phyloP scores from a whole-genome alignment of 225 moss, liverwort and hornwort genomes.

The Thuidium tamariscinum region DNA sequence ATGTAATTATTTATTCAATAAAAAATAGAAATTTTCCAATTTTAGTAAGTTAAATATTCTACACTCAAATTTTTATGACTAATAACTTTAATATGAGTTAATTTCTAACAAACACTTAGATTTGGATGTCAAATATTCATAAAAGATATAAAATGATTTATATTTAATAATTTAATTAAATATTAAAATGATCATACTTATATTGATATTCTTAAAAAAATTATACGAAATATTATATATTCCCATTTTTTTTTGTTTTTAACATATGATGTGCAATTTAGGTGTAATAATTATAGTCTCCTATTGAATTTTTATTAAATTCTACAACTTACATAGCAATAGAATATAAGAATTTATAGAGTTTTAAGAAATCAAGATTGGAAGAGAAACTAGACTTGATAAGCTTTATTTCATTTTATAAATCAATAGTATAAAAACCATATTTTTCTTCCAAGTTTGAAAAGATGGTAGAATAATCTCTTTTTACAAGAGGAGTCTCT shows the following conservation, averaged over 20 bases:
- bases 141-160: too few relatives aligned
- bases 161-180: neutral
- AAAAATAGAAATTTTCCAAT: too few relatives aligned
- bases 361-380: rapidly evolving
- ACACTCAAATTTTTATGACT: rapidly evolving
- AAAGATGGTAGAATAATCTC: too few relatives aligned
- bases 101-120: rapidly evolving
- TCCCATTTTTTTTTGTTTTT: too few relatives aligned
- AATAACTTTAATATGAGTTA: neutral
- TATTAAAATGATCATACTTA: neutral
- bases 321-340: neutral
- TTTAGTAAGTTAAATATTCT: neutral
- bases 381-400: neutral
- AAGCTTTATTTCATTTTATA: neutral
- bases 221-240: too few relatives aligned
- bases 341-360: neutral
- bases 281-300: neutral
- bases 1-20: neutral
- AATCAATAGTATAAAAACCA: too few relatives aligned
- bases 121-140: neutral
- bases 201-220: neutral
- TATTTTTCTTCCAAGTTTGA: too few relatives aligned
- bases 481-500: too few relatives aligned
- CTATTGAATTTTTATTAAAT: neutral
- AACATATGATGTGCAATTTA: neutral